Base-by-base conservation (phyloP, 2,329 filamentous ascomycete species). In the Botrytis fabae region DNA sequence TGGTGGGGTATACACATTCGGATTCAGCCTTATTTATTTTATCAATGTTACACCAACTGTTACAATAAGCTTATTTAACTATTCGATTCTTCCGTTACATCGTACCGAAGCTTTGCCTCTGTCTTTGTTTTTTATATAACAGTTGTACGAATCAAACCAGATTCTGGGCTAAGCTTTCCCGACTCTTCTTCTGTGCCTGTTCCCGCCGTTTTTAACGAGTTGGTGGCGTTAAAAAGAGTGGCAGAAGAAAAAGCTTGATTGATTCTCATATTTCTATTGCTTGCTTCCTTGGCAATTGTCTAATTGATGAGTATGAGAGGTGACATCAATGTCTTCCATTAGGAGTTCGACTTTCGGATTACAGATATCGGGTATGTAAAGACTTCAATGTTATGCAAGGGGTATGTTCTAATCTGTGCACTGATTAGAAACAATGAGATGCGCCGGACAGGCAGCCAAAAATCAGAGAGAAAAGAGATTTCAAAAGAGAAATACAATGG, bases 31-130 rank as follows among this genome's bases (percentile, higher is more conserved):
- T 44, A 44, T 63, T n/a, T 28, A 28, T 4, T n/a, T 2, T 20
- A 6, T 20, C n/a, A 20, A 20, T 9, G 60, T 63, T 63, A 63
- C 38, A 44, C 38, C 16, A 42, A 63, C 25, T 2, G n/a, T 44
- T 44, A 18, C 14, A n/a, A 63, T 44, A 63, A 63, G 38, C 61
- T 63, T 63, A 44, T 44, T 63, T 63, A 44, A 44, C 18, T 63
- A 16, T 44, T 63, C 16, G 38, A 18, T 44, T 63, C 16, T 63
- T 18, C 25, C 25, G 40, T 63, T 63, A 44, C 25, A 20, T 63
- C 4, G 61, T 7, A 32, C 40, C 61, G 38, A 63, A 63, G 61
- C 40, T n/a, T 44, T 25, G n/a, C 25, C 7, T 63, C 25, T 63
- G 25, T 42, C 16, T 35, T 2, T 63, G 25, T 28, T 28, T 16